Evolutionary conservation across 352 stramenopile species (phyloP).

Genomic region (Globisporangium abappressorium): DNA sequence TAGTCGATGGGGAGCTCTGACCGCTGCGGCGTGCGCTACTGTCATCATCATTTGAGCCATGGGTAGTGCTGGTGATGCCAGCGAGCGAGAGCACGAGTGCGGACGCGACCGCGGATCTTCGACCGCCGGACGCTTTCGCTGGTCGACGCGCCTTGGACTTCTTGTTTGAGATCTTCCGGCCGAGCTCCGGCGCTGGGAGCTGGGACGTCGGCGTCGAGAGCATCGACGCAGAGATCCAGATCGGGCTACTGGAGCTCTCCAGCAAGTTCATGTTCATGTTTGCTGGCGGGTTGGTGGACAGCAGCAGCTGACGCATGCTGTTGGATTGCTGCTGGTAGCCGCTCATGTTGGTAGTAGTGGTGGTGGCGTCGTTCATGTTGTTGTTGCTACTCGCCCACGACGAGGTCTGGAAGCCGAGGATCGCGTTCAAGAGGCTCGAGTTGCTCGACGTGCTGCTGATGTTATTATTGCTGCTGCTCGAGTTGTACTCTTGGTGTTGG

Average conservation of each 20-base stretch:
- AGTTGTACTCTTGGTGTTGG: conserved; percentile 8
- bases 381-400: conserved; percentile 1
- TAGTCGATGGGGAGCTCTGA: background rate
- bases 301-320: conserved; percentile 13
- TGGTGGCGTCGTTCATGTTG: background rate
- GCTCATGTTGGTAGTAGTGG: background rate
- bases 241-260: background rate
- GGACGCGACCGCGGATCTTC: background rate
- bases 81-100: conserved; percentile 13
- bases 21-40: background rate
- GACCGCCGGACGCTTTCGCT: conserved; percentile 1
- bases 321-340: background rate
- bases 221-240: conserved; percentile 23
- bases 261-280: conserved; percentile 1
- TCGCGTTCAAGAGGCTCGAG: conserved; percentile 14
- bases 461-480: background rate
- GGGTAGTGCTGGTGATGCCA: background rate
- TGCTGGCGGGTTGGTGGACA: background rate
- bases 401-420: conserved; percentile 11
- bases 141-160: conserved; percentile 13
- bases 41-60: background rate
- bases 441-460: background rate
- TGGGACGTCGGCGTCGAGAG: conserved; percentile 17
- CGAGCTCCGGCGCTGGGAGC: conserved; percentile 6
- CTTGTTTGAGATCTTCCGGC: conserved; percentile 18